Conservation (phyloP, 2,329 filamentous ascomycete species). For the Diplodia sapinea region DNA sequence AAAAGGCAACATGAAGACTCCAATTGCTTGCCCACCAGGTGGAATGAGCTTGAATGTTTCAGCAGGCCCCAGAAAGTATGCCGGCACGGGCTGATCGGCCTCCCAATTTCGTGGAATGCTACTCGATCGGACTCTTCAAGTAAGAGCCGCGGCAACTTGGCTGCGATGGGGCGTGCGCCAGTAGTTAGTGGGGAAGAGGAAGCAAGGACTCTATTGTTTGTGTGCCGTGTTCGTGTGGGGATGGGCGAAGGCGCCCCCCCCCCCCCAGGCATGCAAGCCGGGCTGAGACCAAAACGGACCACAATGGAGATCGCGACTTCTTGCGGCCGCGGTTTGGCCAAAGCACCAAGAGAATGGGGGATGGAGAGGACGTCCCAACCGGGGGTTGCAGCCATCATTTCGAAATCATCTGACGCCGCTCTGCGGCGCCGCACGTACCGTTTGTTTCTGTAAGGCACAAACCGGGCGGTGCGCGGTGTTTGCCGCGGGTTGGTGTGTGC, state of each 20-base stretch:
- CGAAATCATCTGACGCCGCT: constrained; percentile 7
- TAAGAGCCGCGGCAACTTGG: constrained; percentile 19
- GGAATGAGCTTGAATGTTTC: not conserved
- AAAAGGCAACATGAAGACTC: not conserved
- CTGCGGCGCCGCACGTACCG: constrained; percentile 15
- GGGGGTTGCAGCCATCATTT: too few species aligned
- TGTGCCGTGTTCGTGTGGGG: constrained; percentile 5
- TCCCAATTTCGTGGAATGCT: constrained; percentile 20
- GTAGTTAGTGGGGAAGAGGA: not conserved
- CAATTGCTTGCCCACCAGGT: not conserved
- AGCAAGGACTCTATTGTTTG: constrained; percentile 7
- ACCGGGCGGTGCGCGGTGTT: not conserved
- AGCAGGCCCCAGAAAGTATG: not conserved
- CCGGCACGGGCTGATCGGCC: not conserved
- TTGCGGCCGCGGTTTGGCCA: not conserved
- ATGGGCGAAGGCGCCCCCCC: not conserved
- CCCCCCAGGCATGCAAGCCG: not conserved
- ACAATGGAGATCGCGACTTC: not conserved
- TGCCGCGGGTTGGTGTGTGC: not conserved
- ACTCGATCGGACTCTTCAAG: constrained; percentile 16
- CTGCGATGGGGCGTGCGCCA: not conserved
- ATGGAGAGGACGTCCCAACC: not conserved
- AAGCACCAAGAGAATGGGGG: not conserved
- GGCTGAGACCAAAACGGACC: not conserved
- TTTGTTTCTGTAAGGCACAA: constrained; percentile 1